phyloP scores from a whole-genome alignment of 148 eudicot genomes.

The Vaccinium myrtillus region DNA sequence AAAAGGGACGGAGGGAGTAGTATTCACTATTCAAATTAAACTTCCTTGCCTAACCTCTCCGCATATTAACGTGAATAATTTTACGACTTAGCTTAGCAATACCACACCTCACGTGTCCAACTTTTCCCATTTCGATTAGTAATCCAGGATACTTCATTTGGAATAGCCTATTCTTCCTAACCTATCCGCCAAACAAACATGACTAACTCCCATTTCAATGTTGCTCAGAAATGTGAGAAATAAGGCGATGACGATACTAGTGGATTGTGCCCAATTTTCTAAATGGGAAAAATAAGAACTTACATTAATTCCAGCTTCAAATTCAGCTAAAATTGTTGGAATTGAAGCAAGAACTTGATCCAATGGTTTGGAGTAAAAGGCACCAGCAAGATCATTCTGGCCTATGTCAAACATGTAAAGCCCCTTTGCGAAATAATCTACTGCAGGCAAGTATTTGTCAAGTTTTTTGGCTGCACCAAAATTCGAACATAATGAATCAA shows the following conservation, averaged over 20 bases:
- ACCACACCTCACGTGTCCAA: background rate
- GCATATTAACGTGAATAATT: background rate
- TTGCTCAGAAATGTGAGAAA: background rate
- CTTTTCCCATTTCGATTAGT: background rate
- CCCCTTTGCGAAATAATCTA: slow-evolving; percentile 63
- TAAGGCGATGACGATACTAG: background rate
- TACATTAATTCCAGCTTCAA: slow-evolving; percentile 79
- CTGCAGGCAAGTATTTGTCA: slow-evolving; percentile 66
- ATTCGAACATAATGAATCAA: slow-evolving; percentile 8
- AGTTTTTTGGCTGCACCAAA: slow-evolving; percentile 54
- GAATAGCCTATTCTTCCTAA: background rate
- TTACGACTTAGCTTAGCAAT: background rate
- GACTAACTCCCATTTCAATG: background rate
- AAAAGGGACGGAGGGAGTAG: too few relatives aligned
- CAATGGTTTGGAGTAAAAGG: slow-evolving; percentile 70
- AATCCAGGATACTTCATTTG: background rate
- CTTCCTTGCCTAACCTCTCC: background rate
- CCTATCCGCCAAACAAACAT: background rate
- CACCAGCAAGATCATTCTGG: slow-evolving; percentile 88
- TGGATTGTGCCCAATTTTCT: background rate
- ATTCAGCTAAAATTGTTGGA: slow-evolving; percentile 65
- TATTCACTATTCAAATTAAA: too few relatives aligned
- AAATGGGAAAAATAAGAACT: background rate
- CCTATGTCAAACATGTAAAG: slow-evolving; percentile 96
- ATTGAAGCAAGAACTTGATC: slow-evolving; percentile 86